Evolutionary conservation across 345 rosid genomes (phyloP).

Genomic region (Salix dunnii): DNA sequence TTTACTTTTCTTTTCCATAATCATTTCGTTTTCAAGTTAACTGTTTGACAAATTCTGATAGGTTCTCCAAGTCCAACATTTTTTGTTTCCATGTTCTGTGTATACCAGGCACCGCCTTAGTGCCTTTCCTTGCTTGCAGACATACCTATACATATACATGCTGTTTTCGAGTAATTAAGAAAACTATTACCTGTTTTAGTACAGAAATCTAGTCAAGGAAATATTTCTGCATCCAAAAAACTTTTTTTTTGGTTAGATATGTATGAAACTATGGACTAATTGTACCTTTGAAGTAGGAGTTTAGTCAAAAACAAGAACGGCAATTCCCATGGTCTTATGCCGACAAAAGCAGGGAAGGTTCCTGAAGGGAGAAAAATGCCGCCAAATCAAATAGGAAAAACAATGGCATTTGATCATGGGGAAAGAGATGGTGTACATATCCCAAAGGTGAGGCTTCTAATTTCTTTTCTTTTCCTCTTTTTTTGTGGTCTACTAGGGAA

Average conservation of each 20-base stretch:
- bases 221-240: not conserved
- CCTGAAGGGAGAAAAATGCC: constrained; percentile 23
- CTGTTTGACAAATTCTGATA: not conserved
- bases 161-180: not conserved
- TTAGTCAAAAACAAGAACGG: constrained; percentile 32
- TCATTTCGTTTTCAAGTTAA: not conserved
- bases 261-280: constrained; percentile 4
- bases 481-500: not conserved
- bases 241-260: not conserved
- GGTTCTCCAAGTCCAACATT: not conserved
- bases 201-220: not conserved
- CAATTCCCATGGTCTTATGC: constrained; percentile 18
- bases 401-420: constrained; percentile 27
- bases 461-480: not conserved
- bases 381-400: constrained; percentile 18
- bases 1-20: not conserved
- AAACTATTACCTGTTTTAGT: not conserved
- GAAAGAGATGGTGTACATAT: constrained; percentile 19
- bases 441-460: constrained; percentile 27
- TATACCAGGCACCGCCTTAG: not conserved
- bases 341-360: constrained; percentile 33
- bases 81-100: not conserved
- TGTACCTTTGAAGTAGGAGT: constrained; percentile 30
- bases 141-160: not conserved
- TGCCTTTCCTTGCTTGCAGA: not conserved